Evolutionary conservation across 306 rosid genomes (phyloP), one percentile per base, ranked within the genome.

Genomic region (Purshia tridentata): DNA sequence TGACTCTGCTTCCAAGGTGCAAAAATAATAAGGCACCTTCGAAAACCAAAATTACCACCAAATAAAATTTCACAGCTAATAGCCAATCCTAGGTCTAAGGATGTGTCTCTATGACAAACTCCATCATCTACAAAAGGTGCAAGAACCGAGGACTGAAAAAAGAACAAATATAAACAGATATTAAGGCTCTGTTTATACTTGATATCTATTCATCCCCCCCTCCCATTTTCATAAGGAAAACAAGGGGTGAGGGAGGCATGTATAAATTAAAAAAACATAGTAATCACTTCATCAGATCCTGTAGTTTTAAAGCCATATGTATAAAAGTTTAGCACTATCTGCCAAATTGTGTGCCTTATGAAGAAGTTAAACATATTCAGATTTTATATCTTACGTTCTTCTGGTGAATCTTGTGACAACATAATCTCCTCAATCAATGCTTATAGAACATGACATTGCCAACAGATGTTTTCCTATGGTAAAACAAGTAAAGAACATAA

Each of bases 1-100:
- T 47, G 67, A 76, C 52, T 64, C 76, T 58, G 74, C 69, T 62
- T 77, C 68, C 76, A 41, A 69, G 35, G 57, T 56, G 40, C 58
- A 67, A 67, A 48, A 46, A 67, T 40, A 48, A 39, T 4, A 65
- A 22, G n/a, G 4, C 8, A 66, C 9, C n/a, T 29, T 23, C 6
- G 49, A 11, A 4, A 18, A 69, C 59, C 42, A 37, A 51, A 57
- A 68, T 44, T 12, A 22, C 6, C 9, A 69, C 40, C 42, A 18
- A 11, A 53, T 41, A 40, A 35, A 52, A 69, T 69, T 11, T 29
- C 13, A 53, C 40, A 18, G 14, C 60, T 40, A 53, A 52, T 49
- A 22, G 18, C 14, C 49, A 69, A 40, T n/a, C 60, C 72, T 69
- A 69, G 48, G 37, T 20, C 39, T n/a, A 20, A 39, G 40, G 50